Conservation (phyloP, 441 rosid species). For the Brassica hybrid region DNA sequence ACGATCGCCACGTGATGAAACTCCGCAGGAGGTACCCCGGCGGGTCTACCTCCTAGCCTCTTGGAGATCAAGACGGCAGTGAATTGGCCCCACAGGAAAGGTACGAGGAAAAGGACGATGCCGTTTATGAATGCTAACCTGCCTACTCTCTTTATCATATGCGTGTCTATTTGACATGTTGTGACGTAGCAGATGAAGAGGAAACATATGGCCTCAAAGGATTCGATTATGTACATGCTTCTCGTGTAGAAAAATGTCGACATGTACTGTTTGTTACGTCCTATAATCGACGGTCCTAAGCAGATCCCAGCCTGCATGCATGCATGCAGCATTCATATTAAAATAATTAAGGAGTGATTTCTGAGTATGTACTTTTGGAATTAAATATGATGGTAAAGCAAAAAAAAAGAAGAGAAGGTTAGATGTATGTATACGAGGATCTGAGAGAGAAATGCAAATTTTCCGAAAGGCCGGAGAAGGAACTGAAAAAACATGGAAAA, state of each 20-base stretch:
- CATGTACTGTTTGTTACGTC: slow-evolving; percentile 28
- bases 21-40: not conserved
- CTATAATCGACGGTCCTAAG: slow-evolving; percentile 55
- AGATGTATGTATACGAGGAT: slow-evolving; percentile 40
- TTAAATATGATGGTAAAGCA: not conserved
- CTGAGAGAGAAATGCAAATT: slow-evolving; percentile 46
- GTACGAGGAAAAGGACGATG: slow-evolving; percentile 45
- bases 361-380: not conserved
- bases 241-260: slow-evolving; percentile 36
- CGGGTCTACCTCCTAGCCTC: not conserved
- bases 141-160: slow-evolving; percentile 47
- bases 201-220: slow-evolving; percentile 47
- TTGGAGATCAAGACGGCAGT: slow-evolving; percentile 28
- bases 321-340: not conserved
- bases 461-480: slow-evolving; percentile 48
- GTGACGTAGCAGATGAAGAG: slow-evolving; percentile 49
- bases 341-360: not conserved
- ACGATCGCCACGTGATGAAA: slow-evolving; percentile 32
- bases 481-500: slow-evolving; percentile 33
- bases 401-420: not conserved
- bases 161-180: slow-evolving; percentile 45
- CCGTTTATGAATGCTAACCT: slow-evolving; percentile 51
- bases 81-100: slow-evolving; percentile 25
- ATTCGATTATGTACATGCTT: slow-evolving; percentile 34
- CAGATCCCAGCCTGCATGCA: slow-evolving; percentile 53